Conservation (phyloP, 345 rosid species). For the Euclidium syriacum region DNA sequence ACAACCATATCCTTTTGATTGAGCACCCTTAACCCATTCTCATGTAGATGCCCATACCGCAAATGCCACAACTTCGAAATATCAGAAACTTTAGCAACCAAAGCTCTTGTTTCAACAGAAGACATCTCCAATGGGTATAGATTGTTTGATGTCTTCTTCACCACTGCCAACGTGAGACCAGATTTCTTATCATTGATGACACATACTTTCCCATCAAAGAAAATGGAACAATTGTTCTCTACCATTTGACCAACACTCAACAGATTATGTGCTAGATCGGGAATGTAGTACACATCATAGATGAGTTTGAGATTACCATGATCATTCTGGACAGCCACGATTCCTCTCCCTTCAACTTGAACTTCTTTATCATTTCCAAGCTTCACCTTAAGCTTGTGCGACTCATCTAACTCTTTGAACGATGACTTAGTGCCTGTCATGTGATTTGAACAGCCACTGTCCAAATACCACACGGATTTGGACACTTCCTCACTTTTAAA, state of each 20-base stretch:
- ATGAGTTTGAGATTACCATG: conserved; percentile 4
- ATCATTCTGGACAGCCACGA: background rate
- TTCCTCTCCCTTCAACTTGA: background rate
- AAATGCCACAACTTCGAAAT: too few species aligned
- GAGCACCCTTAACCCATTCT: too few species aligned
- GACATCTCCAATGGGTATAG: too few species aligned
- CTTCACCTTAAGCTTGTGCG: background rate
- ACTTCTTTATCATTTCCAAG: background rate
- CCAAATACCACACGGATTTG: background rate
- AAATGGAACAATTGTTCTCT: background rate
- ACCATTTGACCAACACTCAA: background rate
- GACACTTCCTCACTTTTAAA: background rate
- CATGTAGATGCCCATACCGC: too few species aligned
- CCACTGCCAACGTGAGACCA: too few species aligned
- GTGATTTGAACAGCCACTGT: background rate
- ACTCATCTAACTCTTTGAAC: conserved; percentile 3
- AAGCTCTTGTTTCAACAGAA: too few species aligned
- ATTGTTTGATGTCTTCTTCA: too few species aligned
- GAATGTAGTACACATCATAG: background rate
- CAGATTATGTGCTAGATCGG: background rate
- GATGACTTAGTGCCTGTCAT: background rate
- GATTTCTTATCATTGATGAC: too few species aligned
- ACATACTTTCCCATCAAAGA: background rate
- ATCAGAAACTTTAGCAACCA: too few species aligned
- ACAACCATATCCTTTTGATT: too few species aligned